Evolutionary conservation across 176 grass and related monocot species (phyloP).

Genomic region (Stipa capillata): DNA sequence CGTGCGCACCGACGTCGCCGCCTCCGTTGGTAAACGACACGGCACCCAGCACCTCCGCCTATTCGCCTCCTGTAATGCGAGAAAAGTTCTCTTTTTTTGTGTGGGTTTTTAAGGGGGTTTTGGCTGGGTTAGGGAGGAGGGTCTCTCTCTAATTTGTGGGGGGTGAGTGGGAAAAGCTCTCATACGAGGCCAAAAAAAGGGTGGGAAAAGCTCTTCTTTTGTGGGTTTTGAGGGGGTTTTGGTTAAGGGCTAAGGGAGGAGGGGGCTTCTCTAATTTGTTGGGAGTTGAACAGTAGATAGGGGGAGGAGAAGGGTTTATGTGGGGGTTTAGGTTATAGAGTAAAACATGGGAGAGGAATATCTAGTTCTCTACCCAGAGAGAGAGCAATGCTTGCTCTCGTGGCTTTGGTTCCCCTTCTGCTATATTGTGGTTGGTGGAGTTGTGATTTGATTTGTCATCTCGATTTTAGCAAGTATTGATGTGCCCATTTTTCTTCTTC

Average conservation of each 20-base stretch:
- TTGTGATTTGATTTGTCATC: not conserved
- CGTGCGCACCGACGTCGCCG: conserved; percentile 38
- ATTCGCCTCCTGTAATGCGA: not conserved
- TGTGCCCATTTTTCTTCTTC: not conserved
- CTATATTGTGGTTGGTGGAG: not conserved
- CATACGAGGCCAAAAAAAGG: too few species aligned
- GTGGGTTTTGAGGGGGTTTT: too few species aligned
- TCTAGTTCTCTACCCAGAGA: not conserved
- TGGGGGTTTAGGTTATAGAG: conserved; percentile 16
- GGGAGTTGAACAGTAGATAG: not conserved
- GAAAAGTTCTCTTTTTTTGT: not conserved
- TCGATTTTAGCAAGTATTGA: not conserved
- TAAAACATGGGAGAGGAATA: not conserved
- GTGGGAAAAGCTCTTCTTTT: not conserved
- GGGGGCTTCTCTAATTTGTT: not conserved
- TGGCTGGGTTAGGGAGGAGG: not conserved
- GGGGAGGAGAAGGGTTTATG: conserved; percentile 5
- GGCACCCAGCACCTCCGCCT: not conserved
- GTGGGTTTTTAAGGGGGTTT: not conserved
- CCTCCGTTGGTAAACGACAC: conserved; percentile 45
- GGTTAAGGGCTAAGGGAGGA: not conserved
- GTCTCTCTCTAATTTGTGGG: not conserved
- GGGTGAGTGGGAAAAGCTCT: not conserved
- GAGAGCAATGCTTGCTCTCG: not conserved
- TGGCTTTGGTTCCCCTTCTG: not conserved